These are phyloP conservation scores for Dendrobium catenatum DNA, from an alignment of 106 monocot species.

Conservation along the genomic window DNA sequence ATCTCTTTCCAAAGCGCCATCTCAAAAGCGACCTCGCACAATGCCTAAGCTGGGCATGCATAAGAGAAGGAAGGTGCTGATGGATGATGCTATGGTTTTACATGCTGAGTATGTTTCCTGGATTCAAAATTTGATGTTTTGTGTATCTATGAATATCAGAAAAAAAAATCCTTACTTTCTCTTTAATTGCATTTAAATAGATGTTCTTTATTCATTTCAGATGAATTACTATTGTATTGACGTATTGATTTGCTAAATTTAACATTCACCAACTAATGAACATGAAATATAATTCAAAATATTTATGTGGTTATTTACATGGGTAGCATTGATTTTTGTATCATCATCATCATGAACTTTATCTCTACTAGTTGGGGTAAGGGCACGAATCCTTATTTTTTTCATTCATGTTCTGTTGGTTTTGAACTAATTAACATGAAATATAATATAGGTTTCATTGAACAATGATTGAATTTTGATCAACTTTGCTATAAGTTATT, in stretches of 20 bases:
- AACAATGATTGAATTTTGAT: no score
- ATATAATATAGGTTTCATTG: no score
- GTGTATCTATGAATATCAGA: neutral
- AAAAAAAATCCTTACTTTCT: neutral
- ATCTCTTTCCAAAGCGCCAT: constrained; percentile 25
- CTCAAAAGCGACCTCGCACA: constrained; percentile 59
- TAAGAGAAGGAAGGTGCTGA: constrained; percentile 77
- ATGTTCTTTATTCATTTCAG: neutral
- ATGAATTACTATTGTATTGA: neutral
- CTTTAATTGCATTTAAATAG: neutral
- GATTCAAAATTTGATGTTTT: no score
- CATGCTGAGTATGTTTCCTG: constrained; percentile 83
- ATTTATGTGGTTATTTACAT: no score
- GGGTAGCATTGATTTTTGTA: no score
- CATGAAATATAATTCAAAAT: no score
- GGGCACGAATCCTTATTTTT: no score
- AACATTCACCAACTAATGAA: neutral
- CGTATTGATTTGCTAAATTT: neutral
- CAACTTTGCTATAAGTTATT: no score
- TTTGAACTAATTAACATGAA: no score
- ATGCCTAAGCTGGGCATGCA: constrained; percentile 27
- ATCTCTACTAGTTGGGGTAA: no score
- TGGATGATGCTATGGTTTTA: constrained; percentile 92
- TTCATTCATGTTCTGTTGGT: no score
- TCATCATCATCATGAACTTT: no score